phyloP scores from a whole-genome alignment of 495 filamentous ascomycete species.

The Clohesyomyces aquaticus region DNA sequence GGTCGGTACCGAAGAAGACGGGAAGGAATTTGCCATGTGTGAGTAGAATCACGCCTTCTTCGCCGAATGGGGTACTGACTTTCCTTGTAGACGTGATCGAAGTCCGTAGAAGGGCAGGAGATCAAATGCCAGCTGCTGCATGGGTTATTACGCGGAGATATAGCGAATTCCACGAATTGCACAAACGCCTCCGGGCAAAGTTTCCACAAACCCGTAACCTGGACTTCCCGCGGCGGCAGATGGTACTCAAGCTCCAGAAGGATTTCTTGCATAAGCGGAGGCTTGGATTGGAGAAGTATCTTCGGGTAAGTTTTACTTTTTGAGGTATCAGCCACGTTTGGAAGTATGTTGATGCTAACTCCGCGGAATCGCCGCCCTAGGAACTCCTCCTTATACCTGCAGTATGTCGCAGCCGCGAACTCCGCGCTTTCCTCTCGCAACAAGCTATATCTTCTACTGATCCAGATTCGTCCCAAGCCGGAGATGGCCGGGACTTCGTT shows the following conservation, averaged over 20 bases:
- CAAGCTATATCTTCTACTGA: slow-evolving; percentile 63
- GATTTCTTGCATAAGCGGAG: slow-evolving; percentile 93
- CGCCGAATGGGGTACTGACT: neutral
- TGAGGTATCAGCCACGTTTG: neutral
- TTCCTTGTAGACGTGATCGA: slow-evolving; percentile 71
- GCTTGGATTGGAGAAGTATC: slow-evolving; percentile 79
- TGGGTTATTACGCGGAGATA: slow-evolving; percentile 61
- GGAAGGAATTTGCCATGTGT: slow-evolving; percentile 90
- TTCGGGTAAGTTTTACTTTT: slow-evolving; percentile 56
- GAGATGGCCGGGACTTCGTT: slow-evolving; percentile 85
- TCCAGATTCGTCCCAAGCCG: slow-evolving; percentile 50
- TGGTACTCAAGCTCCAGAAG: slow-evolving; percentile 94
- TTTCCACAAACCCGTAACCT: slow-evolving; percentile 86
- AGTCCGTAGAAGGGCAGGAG: slow-evolving; percentile 84
- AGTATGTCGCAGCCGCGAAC: slow-evolving; percentile 88
- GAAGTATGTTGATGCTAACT: slow-evolving; percentile 2
- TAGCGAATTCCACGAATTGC: slow-evolving; percentile 94
- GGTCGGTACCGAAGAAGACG: slow-evolving; percentile 88
- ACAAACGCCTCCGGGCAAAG: slow-evolving; percentile 80
- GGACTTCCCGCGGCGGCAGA: slow-evolving; percentile 86
- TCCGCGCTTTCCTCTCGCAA: slow-evolving; percentile 92
- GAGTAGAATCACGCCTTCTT: slow-evolving; percentile 40
- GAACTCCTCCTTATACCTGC: slow-evolving; percentile 83
- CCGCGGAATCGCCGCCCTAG: slow-evolving; percentile 11
- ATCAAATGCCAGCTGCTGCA: slow-evolving; percentile 52